Conservation (phyloP, 2,329 filamentous ascomycete species). For the Colletotrichum costaricense region DNA sequence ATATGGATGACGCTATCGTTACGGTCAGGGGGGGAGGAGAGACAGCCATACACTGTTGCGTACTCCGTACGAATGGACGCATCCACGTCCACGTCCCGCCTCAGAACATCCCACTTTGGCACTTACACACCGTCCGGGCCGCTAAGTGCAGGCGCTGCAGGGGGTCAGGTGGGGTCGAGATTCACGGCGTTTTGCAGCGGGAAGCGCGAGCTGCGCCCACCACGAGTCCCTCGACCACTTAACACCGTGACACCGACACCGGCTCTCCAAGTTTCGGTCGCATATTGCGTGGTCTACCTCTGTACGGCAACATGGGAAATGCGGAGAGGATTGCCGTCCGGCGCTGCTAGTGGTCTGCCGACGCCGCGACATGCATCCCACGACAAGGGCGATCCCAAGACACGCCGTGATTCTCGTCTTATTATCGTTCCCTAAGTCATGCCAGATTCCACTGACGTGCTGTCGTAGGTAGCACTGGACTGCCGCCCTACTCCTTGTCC, state of each 20-base stretch:
- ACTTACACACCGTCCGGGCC: slow-evolving; percentile 14
- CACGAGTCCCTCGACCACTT: background rate
- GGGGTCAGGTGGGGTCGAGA: slow-evolving; percentile 25
- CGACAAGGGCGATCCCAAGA: slow-evolving; percentile 34
- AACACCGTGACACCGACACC: slow-evolving; percentile 22
- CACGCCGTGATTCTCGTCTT: slow-evolving; percentile 28
- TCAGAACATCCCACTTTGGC: slow-evolving; percentile 17
- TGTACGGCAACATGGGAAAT: background rate
- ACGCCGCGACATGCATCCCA: slow-evolving; percentile 13
- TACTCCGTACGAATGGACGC: background rate
- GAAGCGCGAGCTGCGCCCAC: slow-evolving; percentile 25
- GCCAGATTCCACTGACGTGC: slow-evolving; percentile 27
- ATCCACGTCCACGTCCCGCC: background rate
- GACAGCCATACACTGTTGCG: too few relatives aligned
- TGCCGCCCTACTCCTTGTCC: background rate
- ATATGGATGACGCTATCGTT: slow-evolving; percentile 31
- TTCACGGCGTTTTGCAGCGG: slow-evolving; percentile 1
- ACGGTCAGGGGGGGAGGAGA: background rate
- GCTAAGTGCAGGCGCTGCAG: slow-evolving; percentile 20
- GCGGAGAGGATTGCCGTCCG: background rate
- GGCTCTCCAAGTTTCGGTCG: slow-evolving; percentile 13
- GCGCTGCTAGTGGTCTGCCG: slow-evolving; percentile 13
- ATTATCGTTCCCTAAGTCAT: slow-evolving; percentile 30
- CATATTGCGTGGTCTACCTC: background rate
- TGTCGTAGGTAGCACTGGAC: background rate